Evolutionary conservation across 495 filamentous ascomycete genomes (phyloP), one percentile per base, ranked within the genome.

Genomic region (Annulohypoxylon nitens): DNA sequence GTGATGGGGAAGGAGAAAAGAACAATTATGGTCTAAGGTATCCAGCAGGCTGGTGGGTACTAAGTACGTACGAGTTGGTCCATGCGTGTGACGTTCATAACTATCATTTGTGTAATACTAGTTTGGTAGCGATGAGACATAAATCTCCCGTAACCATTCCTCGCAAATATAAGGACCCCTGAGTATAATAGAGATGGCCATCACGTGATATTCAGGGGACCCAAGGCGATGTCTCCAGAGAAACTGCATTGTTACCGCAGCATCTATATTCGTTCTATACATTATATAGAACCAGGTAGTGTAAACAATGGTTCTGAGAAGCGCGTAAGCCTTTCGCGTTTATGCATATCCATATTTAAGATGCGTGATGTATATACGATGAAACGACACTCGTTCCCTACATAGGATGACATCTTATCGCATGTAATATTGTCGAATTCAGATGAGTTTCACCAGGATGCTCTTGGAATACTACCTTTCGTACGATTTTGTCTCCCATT

Each of bases 401-500:
- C 43, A 12, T 18, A 47, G 16, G 43, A 47, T 20, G 43, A 47
- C 23, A 51, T 51, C 18, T 26, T 51, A 51, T 26, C 25, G 48
- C 48, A 51, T 51, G 9, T 34, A 34, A 16, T 37, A 57, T 57
- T 18, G 25, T 57, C n/a, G 23, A 45, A 43, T 30, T 43, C 26
- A 20, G 57, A 60, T 43, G 57, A 60, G 36, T 23, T 60, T 60
- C 57, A 39, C 57, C 43, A n/a, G 57, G 57, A 43, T 60, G 12
- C 23, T 37, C 18, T 43, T 39, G 5, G 20, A 20, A 41, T 60
- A 10, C 9, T 30, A 60, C 37, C 57, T 36, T 37, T 39, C 43
- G 20, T n/a, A 43, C 37, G 26, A 12, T 20, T 18, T 26, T 36
- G 53, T 57, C 33, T 57, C 20, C 30, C 53, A 30, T 57, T 57